Base-by-base conservation (phyloP, 805 yeast species). In the Crinitomyces ghanaensis region DNA sequence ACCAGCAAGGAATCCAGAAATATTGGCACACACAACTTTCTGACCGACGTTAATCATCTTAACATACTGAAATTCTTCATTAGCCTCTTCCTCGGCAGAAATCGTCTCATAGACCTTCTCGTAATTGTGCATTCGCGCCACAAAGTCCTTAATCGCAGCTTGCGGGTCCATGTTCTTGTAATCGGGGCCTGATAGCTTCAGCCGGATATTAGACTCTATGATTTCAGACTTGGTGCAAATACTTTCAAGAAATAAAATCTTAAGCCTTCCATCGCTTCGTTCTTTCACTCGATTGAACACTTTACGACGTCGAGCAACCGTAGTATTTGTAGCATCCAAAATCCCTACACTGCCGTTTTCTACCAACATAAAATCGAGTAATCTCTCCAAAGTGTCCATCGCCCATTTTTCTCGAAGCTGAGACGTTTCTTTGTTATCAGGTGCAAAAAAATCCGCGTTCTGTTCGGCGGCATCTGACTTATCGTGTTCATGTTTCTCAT, bases 41-140 rank as follows among this genome's bases (percentile, higher is more conserved):
- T 82, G 75, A 5, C 98, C 97, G 7, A 86, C 96, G 54, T 88
- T 88, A 36, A 88, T 84, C 93, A 88, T 85, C 56, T 88, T 85
- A 43, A 86, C 82, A 49, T 85, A 91, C 53, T 83, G 95, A 47
- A 74, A 75, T 9, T 72, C 71, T 12, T 65, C 68, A 25, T 78
- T 61, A 28, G 66, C 62, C 35, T 70, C 72, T 45, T 79, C 88
- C 13, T 65, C 70, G 28, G 82, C 93, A 42, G 80, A 93, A 23
- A 88, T 77, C 1, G 95, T 79, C 55, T 91, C 86, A 56, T 88
- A 88, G 1, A 88, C 95, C 53, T 68, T 72, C 52, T 85, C 88
- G 54, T 88, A 88, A 51, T 88, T 88, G 23, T 65, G 59, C 40
- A 88, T 66, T 38, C 98, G 68, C 32, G 77, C 78, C 35, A 77